Evolutionary conservation across 2,329 filamentous ascomycete genomes (phyloP).

Genomic region (Xylariaceae sp.): DNA sequence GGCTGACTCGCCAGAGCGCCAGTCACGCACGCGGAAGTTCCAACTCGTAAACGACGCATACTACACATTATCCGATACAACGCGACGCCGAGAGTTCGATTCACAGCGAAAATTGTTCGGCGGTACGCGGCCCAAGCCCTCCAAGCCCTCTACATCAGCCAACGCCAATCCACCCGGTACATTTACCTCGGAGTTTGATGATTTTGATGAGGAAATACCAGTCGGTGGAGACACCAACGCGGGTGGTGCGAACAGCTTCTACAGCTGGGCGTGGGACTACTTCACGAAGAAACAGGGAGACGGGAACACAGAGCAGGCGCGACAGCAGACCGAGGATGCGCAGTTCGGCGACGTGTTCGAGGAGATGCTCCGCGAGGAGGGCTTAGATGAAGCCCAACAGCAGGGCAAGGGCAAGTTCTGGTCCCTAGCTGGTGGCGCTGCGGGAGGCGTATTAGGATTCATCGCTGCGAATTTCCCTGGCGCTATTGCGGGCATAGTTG

Average conservation of each 20-base stretch:
- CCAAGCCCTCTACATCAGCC: slow-evolving; percentile 52
- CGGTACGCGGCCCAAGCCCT: slow-evolving; percentile 43
- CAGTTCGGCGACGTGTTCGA: slow-evolving; percentile 92
- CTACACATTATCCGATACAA: slow-evolving; percentile 83
- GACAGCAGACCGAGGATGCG: slow-evolving; percentile 68
- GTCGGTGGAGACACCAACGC: slow-evolving; percentile 52
- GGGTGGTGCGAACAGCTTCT: slow-evolving; percentile 49
- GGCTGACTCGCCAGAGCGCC: slow-evolving; percentile 81
- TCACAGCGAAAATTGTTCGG: slow-evolving; percentile 68
- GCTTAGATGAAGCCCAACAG: slow-evolving; percentile 75
- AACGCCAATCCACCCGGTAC: slow-evolving; percentile 47
- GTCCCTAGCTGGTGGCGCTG: slow-evolving; percentile 82
- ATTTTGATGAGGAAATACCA: slow-evolving; percentile 49
- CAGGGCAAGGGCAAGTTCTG: slow-evolving; percentile 77
- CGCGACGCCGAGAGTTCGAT: slow-evolving; percentile 84
- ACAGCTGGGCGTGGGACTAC: slow-evolving; percentile 79
- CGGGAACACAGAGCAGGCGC: slow-evolving; percentile 50
- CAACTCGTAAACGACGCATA: slow-evolving; percentile 94
- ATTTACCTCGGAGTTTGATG: slow-evolving; percentile 54
- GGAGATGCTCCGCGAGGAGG: slow-evolving; percentile 87
- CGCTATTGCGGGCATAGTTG: slow-evolving; percentile 86
- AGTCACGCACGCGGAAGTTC: slow-evolving; percentile 82
- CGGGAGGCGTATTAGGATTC: slow-evolving; percentile 90
- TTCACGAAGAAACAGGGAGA: slow-evolving; percentile 50
- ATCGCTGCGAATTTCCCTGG: slow-evolving; percentile 94